Evolutionary conservation across 2,329 filamentous ascomycete species (phyloP).

Genomic region (Trichoderma cornu-damae): DNA sequence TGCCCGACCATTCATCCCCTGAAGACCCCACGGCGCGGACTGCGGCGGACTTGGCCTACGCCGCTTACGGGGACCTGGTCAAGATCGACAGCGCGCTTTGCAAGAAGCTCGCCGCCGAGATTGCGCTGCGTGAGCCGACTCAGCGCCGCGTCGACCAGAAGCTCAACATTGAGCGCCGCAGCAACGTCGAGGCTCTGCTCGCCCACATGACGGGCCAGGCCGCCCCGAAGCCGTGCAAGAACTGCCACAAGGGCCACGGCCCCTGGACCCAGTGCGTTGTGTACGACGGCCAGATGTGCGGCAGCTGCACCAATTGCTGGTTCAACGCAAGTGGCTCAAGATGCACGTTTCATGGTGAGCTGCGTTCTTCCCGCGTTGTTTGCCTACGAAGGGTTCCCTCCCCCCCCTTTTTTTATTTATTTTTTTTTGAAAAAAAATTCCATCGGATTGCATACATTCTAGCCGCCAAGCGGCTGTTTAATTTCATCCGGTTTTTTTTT

Average conservation of each 20-base stretch:
- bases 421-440: too few species aligned
- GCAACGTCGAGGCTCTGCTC: conserved; percentile 56
- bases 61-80: conserved; percentile 44
- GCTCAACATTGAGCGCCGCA: conserved; percentile 52
- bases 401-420: neutral
- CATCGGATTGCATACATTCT: too few species aligned
- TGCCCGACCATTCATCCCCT: conserved; percentile 9
- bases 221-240: conserved; percentile 49
- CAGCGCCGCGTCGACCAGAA: conserved; percentile 51
- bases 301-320: conserved; percentile 60
- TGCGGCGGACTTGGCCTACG: conserved; percentile 44
- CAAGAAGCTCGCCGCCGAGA: conserved; percentile 48
- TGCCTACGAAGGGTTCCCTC: neutral
- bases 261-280: conserved; percentile 56
- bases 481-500: neutral
- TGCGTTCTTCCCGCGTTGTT: neutral
- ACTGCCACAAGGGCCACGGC: conserved; percentile 56
- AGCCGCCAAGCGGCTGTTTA: too few species aligned
- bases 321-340: conserved; percentile 56
- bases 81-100: conserved; percentile 50
- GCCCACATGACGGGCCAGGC: conserved; percentile 51
- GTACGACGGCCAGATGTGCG: conserved; percentile 56
- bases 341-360: conserved; percentile 56
- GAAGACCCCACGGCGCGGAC: conserved; percentile 26
- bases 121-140: conserved; percentile 45